A percentile compares a stretch with the other conserved stretches of the same genome.
phyloP scores from a whole-genome alignment of 176 grass and related monocot genomes.

The Rhipidocladum racemiflorum region DNA sequence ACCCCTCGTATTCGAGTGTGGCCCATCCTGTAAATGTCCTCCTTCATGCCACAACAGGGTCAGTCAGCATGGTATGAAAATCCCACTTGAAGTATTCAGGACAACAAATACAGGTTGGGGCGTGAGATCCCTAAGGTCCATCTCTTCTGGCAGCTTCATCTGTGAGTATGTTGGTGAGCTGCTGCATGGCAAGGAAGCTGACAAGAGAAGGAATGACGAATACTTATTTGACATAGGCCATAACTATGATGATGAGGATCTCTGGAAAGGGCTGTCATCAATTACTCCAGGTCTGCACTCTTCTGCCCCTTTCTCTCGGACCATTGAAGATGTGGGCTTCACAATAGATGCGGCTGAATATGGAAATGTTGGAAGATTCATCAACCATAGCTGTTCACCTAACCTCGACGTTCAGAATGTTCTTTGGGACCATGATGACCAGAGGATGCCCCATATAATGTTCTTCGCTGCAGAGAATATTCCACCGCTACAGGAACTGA shows the following conservation, averaged over 20 bases:
- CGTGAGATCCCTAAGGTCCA: conserved; percentile 70
- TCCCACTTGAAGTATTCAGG: conserved; percentile 72
- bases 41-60: conserved; percentile 68
- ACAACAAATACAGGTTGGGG: conserved; percentile 67
- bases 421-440: conserved; percentile 70
- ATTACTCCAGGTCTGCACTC: conserved; percentile 8
- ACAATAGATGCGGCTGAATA: conserved; percentile 58
- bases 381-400: conserved; percentile 75
- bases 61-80: conserved; percentile 63
- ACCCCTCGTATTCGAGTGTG: conserved; percentile 67
- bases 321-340: conserved; percentile 48
- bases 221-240: conserved; percentile 72
- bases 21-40: conserved; percentile 65
- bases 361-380: conserved; percentile 80
- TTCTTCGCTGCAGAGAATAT: conserved; percentile 76
- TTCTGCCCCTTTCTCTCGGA: conserved; percentile 9
- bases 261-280: conserved; percentile 37
- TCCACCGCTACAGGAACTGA: conserved; percentile 74
- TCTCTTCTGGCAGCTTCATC: conserved; percentile 69
- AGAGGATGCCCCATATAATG: conserved; percentile 68
- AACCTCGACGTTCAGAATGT: conserved; percentile 78
- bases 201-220: conserved; percentile 52
- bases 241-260: conserved; percentile 44
- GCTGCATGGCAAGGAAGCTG: conserved; percentile 43
- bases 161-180: conserved; percentile 80